phyloP scores from a whole-genome alignment of 805 yeast species.

The Candida hungchunana region DNA sequence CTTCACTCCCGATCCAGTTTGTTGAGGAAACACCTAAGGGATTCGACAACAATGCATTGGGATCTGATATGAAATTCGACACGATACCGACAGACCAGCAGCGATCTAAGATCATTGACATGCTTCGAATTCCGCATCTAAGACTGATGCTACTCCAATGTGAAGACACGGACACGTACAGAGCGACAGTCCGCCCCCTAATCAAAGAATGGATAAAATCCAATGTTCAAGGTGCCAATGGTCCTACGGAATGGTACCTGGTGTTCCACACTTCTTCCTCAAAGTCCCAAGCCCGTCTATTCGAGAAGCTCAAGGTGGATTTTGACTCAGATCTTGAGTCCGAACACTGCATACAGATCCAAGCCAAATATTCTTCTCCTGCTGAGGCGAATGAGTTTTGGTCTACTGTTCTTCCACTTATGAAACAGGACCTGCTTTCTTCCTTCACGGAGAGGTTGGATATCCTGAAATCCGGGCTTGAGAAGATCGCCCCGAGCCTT shows the following conservation, averaged over 20 bases:
- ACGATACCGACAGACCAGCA: slow-evolving; percentile 1
- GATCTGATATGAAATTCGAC: neutral
- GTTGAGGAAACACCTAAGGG: slow-evolving; percentile 52
- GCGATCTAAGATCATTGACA: slow-evolving; percentile 4
- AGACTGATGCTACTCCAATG: slow-evolving; percentile 66
- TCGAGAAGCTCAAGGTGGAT: slow-evolving; percentile 52
- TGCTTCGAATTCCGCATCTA: slow-evolving; percentile 44
- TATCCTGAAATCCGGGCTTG: slow-evolving; percentile 5
- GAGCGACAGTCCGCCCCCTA: slow-evolving; percentile 76
- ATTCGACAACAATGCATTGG: slow-evolving; percentile 17
- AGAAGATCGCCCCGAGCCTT: neutral
- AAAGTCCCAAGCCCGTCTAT: slow-evolving; percentile 42
- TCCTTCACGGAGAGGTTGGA: slow-evolving; percentile 49
- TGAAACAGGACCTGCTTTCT: slow-evolving; percentile 46
- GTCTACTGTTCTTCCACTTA: slow-evolving; percentile 38
- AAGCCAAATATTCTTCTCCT: slow-evolving; percentile 18
- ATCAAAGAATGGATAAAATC: slow-evolving; percentile 73
- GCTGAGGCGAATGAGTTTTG: slow-evolving; percentile 47
- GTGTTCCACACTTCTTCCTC: slow-evolving; percentile 42
- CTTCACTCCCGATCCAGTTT: slow-evolving; percentile 48
- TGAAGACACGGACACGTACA: slow-evolving; percentile 66
- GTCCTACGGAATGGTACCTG: slow-evolving; percentile 60
- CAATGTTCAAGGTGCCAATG: slow-evolving; percentile 32
- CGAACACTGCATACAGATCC: slow-evolving; percentile 35
- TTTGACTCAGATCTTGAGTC: slow-evolving; percentile 30